Evolutionary conservation across 164 flowering plant genomes (phyloP).

Genomic region (Dillenia suffruticosa): DNA sequence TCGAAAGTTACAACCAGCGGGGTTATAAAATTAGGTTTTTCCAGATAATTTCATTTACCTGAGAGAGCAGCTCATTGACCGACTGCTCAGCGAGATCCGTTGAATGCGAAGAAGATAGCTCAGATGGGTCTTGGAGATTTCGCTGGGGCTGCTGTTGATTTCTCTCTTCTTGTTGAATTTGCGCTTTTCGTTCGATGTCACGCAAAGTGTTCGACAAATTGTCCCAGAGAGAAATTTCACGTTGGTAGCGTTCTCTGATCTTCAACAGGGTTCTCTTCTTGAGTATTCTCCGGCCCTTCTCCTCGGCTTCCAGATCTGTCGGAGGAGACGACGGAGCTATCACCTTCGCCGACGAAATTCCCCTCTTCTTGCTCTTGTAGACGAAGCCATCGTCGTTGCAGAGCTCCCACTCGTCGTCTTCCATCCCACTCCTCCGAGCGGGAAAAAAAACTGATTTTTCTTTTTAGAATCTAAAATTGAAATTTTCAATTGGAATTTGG

Average conservation of each 20-base stretch:
- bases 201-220: slow-evolving; percentile 44
- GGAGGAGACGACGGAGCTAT: slow-evolving; percentile 11
- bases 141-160: slow-evolving; percentile 4
- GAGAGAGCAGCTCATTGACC: slow-evolving; percentile 47
- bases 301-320: slow-evolving; percentile 34
- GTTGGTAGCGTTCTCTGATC: slow-evolving; percentile 39
- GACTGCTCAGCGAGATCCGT: slow-evolving; percentile 15
- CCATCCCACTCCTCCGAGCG: slow-evolving; percentile 5
- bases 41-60: slow-evolving; percentile 29
- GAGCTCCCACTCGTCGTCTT: slow-evolving; percentile 59
- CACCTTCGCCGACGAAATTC: slow-evolving; percentile 12
- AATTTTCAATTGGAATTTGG: background rate
- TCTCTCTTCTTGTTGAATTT: slow-evolving; percentile 10
- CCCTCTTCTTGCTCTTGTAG: slow-evolving; percentile 54
- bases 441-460: background rate
- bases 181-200: slow-evolving; percentile 21
- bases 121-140: background rate
- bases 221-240: slow-evolving; percentile 64
- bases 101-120: background rate
- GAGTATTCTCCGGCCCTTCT: slow-evolving; percentile 27
- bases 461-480: background rate
- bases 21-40: no score
- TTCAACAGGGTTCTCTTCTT: slow-evolving; percentile 41
- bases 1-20: no score
- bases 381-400: slow-evolving; percentile 77